These are phyloP conservation scores for Cryphonectria naterciae DNA, from an alignment of 2,329 filamentous ascomycete species.

Conservation along the genomic window DNA sequence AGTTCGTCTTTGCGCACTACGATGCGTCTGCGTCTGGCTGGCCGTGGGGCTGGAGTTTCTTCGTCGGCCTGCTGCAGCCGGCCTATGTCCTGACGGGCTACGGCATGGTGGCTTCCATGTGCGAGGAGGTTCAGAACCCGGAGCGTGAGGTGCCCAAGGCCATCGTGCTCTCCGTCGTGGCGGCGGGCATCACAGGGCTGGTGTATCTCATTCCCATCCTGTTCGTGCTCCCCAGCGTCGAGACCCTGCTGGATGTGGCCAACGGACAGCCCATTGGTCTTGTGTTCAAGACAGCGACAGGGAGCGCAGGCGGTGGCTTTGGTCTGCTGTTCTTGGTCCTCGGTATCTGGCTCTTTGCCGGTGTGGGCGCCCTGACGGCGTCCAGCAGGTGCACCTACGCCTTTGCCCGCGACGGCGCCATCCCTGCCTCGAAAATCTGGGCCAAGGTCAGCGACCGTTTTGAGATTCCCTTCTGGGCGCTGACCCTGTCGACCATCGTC, in stretches of 20 bases:
- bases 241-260: conserved; percentile 64
- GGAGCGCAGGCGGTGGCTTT: conserved; percentile 73
- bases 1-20: conserved; percentile 71
- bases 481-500: conserved; percentile 69
- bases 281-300: conserved; percentile 76
- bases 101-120: conserved; percentile 74
- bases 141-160: conserved; percentile 71
- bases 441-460: conserved; percentile 65
- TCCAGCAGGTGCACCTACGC: conserved; percentile 76
- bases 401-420: conserved; percentile 75
- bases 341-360: conserved; percentile 77
- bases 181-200: conserved; percentile 67
- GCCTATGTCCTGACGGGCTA: conserved; percentile 67
- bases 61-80: conserved; percentile 71
- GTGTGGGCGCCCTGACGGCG: conserved; percentile 74
- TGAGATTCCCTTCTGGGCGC: conserved; percentile 71
- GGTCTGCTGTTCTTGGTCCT: conserved; percentile 76
- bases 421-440: conserved; percentile 71
- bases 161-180: conserved; percentile 70
- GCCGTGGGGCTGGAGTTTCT: conserved; percentile 73
- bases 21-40: conserved; percentile 69
- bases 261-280: conserved; percentile 77
- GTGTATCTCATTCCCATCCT: conserved; percentile 74
- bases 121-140: conserved; percentile 72
- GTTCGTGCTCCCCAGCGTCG: conserved; percentile 73